phyloP scores from a whole-genome alignment of 352 stramenopile species.

The Pythium biforme region DNA sequence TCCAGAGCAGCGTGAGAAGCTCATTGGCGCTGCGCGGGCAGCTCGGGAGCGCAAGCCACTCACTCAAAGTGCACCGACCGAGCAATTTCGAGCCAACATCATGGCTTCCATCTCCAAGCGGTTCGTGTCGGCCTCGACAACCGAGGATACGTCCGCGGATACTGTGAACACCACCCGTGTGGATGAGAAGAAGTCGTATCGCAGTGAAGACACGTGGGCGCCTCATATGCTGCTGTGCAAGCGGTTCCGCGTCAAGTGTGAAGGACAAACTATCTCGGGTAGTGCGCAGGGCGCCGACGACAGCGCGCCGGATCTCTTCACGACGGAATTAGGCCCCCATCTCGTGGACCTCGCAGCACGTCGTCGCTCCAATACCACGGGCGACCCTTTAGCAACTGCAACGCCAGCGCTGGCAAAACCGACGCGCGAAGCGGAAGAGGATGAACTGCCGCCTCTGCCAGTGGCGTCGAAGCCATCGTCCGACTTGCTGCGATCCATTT shows the following conservation, averaged over 20 bases:
- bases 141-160: neutral
- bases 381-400: neutral
- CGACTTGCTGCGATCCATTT: constrained; percentile 77
- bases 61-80: constrained; percentile 27
- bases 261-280: constrained; percentile 32
- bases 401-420: neutral
- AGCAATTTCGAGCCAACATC: constrained; percentile 72
- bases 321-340: constrained; percentile 70
- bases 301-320: constrained; percentile 52
- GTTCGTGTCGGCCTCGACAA: constrained; percentile 50
- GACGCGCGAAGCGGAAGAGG: neutral
- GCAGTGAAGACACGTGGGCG: constrained; percentile 57
- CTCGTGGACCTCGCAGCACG: constrained; percentile 60
- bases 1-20: constrained; percentile 41
- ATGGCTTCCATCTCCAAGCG: constrained; percentile 80
- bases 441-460: constrained; percentile 37
- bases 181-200: constrained; percentile 40
- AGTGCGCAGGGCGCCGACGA: constrained; percentile 28
- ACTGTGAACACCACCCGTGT: neutral
- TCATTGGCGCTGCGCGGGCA: constrained; percentile 35
- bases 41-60: constrained; percentile 40
- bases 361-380: constrained; percentile 13
- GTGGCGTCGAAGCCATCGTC: constrained; percentile 39
- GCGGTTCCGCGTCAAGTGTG: constrained; percentile 74
- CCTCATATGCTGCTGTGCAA: constrained; percentile 77